Percentiles rank a stretch among this genome's conserved stretches.
Evolutionary conservation across 202 grass and related monocot species (phyloP).

Genomic region (Brachypodium distachyon): DNA sequence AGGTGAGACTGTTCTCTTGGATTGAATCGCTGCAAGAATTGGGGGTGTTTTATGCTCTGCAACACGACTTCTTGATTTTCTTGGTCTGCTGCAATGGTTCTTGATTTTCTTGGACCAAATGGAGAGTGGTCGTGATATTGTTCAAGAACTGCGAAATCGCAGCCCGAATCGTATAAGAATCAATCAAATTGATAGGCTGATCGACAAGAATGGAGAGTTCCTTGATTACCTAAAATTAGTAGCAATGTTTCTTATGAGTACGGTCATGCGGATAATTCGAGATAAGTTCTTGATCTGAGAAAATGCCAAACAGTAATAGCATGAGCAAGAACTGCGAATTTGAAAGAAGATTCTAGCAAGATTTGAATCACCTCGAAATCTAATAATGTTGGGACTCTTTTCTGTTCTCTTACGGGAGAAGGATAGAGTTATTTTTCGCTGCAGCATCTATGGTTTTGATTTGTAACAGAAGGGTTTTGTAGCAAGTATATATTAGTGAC

Average conservation of each 20-base stretch:
- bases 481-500: not conserved
- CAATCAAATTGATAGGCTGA: not conserved
- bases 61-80: not conserved
- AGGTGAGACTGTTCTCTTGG: not conserved
- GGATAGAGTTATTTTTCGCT: not conserved
- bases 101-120: not conserved
- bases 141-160: not conserved
- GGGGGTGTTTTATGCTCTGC: not conserved
- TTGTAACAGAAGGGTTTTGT: not conserved
- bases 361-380: not conserved
- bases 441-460: not conserved
- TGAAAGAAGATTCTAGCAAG: not conserved
- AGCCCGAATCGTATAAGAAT: not conserved
- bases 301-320: not conserved
- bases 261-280: not conserved
- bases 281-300: not conserved
- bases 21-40: not conserved
- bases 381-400: not conserved
- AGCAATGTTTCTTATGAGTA: not conserved
- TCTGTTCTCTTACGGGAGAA: not conserved
- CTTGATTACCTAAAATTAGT: not conserved
- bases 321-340: not conserved
- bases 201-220: not conserved
- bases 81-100: not conserved
- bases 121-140: not conserved